Evolutionary conservation across 2,329 filamentous ascomycete genomes (phyloP).

Genomic region (Monilinia laxa): DNA sequence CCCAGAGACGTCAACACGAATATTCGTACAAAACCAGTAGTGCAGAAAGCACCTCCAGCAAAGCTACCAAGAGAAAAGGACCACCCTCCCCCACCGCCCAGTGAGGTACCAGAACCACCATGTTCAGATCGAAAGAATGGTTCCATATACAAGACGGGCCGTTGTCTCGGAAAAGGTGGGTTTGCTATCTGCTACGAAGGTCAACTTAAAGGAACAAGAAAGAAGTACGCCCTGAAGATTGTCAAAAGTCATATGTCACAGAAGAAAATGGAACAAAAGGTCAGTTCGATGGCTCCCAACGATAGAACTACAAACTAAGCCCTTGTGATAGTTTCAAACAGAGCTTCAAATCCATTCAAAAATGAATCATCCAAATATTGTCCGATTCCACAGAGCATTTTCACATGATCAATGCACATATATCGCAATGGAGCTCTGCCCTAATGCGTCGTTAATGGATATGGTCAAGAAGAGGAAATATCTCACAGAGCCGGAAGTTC

Average conservation of each 20-base stretch:
- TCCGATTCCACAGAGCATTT: constrained; percentile 93
- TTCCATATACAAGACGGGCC: constrained; percentile 70
- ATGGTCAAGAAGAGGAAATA: constrained; percentile 93
- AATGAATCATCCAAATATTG: constrained; percentile 92
- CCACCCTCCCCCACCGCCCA: constrained; percentile 63
- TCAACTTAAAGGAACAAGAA: constrained; percentile 63
- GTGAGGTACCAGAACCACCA: constrained; percentile 59
- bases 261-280: constrained; percentile 79
- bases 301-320: constrained; percentile 21
- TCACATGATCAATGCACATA: constrained; percentile 87
- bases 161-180: constrained; percentile 74
- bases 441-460: constrained; percentile 95
- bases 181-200: constrained; percentile 81
- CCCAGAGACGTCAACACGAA: constrained; percentile 64
- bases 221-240: constrained; percentile 75
- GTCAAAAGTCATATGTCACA: constrained; percentile 79
- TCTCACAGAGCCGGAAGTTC: constrained; percentile 88
- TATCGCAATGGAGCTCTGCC: constrained; percentile 89
- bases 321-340: constrained; percentile 59
- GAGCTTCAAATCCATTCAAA: constrained; percentile 98
- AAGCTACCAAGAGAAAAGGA: constrained; percentile 58
- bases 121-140: constrained; percentile 69
- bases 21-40: constrained; percentile 46
- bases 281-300: constrained; percentile 41
- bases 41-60: constrained; percentile 50